Percentiles rank a stretch among this genome's conserved stretches.
Conservation (phyloP, 768 basidiomycete species). For the Fomitopsis pulvina region DNA sequence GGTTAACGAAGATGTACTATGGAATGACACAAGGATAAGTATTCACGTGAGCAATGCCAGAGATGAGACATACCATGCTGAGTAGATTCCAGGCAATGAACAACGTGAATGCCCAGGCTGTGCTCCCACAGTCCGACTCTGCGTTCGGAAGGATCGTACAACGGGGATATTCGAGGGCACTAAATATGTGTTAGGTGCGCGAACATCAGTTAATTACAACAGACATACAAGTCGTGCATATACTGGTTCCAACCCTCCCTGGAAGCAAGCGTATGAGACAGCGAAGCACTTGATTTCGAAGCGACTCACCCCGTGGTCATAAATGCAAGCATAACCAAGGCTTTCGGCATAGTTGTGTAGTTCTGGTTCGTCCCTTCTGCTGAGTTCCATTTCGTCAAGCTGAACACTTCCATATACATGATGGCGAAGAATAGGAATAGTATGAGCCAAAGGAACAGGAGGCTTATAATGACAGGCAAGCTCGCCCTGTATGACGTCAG, state of each 20-base stretch:
- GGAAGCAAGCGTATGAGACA: constrained; percentile 8
- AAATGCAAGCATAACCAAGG: constrained; percentile 86
- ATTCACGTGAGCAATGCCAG: not conserved
- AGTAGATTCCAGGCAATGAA: constrained; percentile 95
- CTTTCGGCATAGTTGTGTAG: constrained; percentile 70
- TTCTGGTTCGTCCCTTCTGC: constrained; percentile 66
- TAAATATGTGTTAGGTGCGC: constrained; percentile 25
- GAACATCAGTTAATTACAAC: not conserved
- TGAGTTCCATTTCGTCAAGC: constrained; percentile 78
- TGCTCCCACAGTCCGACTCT: constrained; percentile 85
- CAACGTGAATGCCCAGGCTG: constrained; percentile 73
- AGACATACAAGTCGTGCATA: constrained; percentile 90
- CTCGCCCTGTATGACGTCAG: constrained; percentile 50
- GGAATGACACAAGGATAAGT: not conserved
- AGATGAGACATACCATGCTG: constrained; percentile 65
- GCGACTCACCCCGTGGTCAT: constrained; percentile 82
- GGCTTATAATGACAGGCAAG: constrained; percentile 76
- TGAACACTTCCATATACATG: constrained; percentile 85
- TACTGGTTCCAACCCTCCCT: constrained; percentile 97
- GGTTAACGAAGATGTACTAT: constrained; percentile 92
- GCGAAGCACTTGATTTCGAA: not conserved
- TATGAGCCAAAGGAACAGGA: constrained; percentile 84
- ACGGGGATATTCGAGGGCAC: constrained; percentile 69
- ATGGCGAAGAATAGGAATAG: constrained; percentile 91
- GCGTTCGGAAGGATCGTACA: constrained; percentile 55